Conservation (phyloP, 129 eudicot species). For the Saussurea involucrata region DNA sequence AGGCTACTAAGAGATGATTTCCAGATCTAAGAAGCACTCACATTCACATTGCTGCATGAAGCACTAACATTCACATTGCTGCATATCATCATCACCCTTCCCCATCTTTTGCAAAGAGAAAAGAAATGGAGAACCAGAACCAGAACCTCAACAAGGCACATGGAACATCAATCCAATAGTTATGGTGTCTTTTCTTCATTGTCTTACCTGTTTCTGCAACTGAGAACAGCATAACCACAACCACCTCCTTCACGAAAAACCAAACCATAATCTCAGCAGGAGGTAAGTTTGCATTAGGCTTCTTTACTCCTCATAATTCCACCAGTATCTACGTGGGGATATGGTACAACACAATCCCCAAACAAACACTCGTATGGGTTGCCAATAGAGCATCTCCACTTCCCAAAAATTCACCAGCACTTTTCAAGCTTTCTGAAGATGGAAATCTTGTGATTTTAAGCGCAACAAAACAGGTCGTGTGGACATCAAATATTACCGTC, state of each 20-base stretch:
- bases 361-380: constrained; percentile 56
- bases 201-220: constrained; percentile 11
- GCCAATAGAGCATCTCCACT: constrained; percentile 60
- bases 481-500: constrained; percentile 44
- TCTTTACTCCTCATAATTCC: constrained; percentile 47
- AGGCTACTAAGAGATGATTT: background rate
- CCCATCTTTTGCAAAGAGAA: background rate
- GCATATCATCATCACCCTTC: background rate
- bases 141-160: background rate
- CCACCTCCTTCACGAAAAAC: constrained; percentile 32
- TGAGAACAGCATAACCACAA: constrained; percentile 27
- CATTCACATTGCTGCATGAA: too few relatives aligned
- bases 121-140: background rate
- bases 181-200: constrained; percentile 13
- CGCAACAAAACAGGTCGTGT: constrained; percentile 27
- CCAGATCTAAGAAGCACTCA: background rate
- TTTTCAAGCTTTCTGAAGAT: constrained; percentile 35
- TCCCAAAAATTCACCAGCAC: constrained; percentile 31
- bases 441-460: constrained; percentile 45
- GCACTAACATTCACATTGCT: background rate
- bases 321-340: constrained; percentile 49
- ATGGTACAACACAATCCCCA: constrained; percentile 38
- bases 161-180: constrained; percentile 14
- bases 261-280: constrained; percentile 36
- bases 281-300: constrained; percentile 51